Base-by-base conservation (phyloP, 2,329 filamentous ascomycete species). In the Aspergillus felis region DNA sequence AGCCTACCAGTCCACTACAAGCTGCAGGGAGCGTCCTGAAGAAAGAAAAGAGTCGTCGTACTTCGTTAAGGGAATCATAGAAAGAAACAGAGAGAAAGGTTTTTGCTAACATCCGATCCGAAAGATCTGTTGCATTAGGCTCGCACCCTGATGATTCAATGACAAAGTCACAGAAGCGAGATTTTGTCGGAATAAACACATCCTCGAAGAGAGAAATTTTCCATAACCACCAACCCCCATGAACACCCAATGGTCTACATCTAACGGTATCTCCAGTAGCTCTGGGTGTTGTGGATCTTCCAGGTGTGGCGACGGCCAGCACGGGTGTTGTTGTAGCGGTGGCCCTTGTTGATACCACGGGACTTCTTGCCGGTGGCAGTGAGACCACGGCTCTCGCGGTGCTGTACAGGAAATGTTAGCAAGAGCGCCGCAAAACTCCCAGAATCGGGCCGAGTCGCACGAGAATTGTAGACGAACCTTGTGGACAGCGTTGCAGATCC, bases 211-310 rank as follows among this genome's bases (percentile, higher is more conserved):
- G 63, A 68, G 62, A 65, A 65, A 62, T 67, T 72, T 63, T 60
- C 64, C 67, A 66, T 56, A 60, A 48, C 67, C 67, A 66, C 64
- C 66, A 61, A 67, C 65, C 66, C 62, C 68, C 61, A 47, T 24
- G 38, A 55, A 61, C 64, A 65, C 65, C 65, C 64, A 62, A 59
- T 58, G 22, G 6, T 65, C 59, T 64, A 70, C 70, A 61, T 65
- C 67, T 79, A 96, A 83, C 92, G 87, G 90, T 97, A 97, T 81
- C 92, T 88, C 92, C 93, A 97, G 80, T 96, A 91, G 75, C 90
- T 96, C 79, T 96, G 88, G 81, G 93, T 99, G 90, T 99, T 99
- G 87, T 96, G 92, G 80, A 90, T 87, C 91, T 96, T 96, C 95
- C 94, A 99, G 80, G 93, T 99, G 92, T 99, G 97, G 86, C 95